phyloP scores from a whole-genome alignment of 768 basidiomycete species.

The Pleurotus ostreatus region DNA sequence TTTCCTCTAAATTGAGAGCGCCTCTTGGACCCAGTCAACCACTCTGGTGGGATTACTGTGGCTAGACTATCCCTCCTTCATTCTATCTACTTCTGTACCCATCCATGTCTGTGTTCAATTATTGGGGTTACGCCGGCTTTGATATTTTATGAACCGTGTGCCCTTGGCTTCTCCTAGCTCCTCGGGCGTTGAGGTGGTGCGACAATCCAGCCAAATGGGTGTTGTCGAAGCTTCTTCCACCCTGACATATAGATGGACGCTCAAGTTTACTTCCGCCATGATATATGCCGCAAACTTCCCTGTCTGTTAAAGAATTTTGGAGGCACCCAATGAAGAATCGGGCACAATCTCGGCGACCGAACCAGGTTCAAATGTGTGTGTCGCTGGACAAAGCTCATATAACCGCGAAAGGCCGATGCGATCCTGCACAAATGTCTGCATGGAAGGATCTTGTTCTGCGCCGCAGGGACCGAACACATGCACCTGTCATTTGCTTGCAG shows the following conservation, averaged over 20 bases:
- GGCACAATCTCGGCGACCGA: too few species aligned
- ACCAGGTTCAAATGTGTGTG: too few species aligned
- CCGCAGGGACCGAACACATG: conserved; percentile 9
- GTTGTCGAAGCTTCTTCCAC: not conserved
- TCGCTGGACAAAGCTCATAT: too few species aligned
- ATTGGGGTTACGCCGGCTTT: not conserved
- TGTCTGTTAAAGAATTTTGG: too few species aligned
- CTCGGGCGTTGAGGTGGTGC: not conserved
- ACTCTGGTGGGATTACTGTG: too few species aligned
- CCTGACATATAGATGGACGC: not conserved
- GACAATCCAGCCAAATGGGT: not conserved
- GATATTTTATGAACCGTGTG: not conserved
- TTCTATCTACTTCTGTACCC: not conserved
- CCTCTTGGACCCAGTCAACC: too few species aligned
- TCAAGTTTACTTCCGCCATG: not conserved
- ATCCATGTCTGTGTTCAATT: not conserved
- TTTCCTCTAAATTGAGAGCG: not conserved
- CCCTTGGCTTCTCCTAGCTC: not conserved
- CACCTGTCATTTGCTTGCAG: conserved; percentile 1
- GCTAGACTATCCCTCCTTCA: too few species aligned
- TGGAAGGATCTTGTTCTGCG: conserved; percentile 7
- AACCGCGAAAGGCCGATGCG: not conserved
- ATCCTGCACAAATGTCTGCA: conserved; percentile 1
- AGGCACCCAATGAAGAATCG: too few species aligned
- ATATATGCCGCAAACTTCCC: too few species aligned